Evolutionary conservation across 495 filamentous ascomycete species (phyloP).

Genomic region (Lepidopterella palustris): DNA sequence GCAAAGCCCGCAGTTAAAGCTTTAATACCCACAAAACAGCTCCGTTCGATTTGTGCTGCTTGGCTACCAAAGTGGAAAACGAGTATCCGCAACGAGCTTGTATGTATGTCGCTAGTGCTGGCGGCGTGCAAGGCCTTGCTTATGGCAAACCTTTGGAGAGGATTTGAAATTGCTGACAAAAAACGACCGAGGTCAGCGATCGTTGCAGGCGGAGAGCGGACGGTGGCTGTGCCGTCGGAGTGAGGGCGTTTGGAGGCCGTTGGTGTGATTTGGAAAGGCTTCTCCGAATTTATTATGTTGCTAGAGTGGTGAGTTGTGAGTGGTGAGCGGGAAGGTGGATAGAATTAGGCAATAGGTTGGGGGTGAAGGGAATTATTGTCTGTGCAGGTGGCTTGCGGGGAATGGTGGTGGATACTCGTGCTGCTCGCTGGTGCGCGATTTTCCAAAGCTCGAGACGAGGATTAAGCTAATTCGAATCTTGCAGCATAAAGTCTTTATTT

Average conservation of each 20-base stretch:
- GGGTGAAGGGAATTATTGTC: neutral
- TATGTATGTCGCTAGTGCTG: slow-evolving; percentile 4
- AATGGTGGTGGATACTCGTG: neutral
- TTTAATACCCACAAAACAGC: slow-evolving; percentile 24
- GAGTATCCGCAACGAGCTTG: neutral
- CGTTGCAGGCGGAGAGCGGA: neutral
- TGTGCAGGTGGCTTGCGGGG: neutral
- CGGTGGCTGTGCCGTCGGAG: neutral
- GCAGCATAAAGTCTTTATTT: too few relatives aligned
- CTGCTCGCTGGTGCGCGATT: neutral
- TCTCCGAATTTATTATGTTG: neutral
- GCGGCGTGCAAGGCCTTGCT: slow-evolving; percentile 15
- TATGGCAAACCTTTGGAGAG: slow-evolving; percentile 6
- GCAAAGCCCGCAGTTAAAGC: slow-evolving; percentile 26
- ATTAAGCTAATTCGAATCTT: too few relatives aligned
- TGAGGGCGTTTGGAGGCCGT: neutral
- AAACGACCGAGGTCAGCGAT: neutral
- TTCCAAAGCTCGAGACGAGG: too few relatives aligned
- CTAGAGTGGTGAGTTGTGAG: neutral
- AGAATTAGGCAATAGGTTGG: neutral
- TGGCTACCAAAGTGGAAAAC: slow-evolving; percentile 16
- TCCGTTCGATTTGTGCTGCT: slow-evolving; percentile 5
- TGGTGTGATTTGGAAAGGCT: neutral
- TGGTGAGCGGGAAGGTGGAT: neutral
- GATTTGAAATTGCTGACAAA: slow-evolving; percentile 3